Evolutionary conservation across 306 rosid genomes (phyloP), one percentile per base, ranked within the genome.

Genomic region (Arachis stenosperma): DNA sequence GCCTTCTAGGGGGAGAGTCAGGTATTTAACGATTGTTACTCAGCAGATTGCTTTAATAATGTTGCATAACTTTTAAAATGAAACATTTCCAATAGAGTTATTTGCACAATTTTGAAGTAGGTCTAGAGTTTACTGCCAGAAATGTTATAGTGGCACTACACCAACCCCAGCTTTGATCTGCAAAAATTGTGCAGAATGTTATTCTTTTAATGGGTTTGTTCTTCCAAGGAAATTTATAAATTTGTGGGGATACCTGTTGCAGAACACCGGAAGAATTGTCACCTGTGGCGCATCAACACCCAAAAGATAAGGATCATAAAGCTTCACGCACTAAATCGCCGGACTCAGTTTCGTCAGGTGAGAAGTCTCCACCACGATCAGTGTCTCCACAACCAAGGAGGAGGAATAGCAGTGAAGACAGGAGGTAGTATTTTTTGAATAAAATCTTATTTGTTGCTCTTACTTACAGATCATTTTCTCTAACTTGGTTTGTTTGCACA

Each of bases 1-100:
- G 61, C 82, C 94, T 70, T 83, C 87, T 11, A 50, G 67, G 65
- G 90, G 67, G 54, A 84, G 75, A 77, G 79, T 54, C 79, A 93
- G 97, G 96, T 93, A 81, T 65, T 46, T 52, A n/a, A 39, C 14
- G 1, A 62, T 42, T 8, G 36, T 9, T 10, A 46, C 68, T 55
- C 40, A 36, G 41, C 9, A 47, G 57, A 50, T 50, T 71, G 61
- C 50, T 72, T 62, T 52, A 69, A 75, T 42, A 17, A 30, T 27
- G 5, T 70, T 27, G 5, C 67, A 8, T 22, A 76, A 47, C 55
- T 72, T 46, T 65, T 22, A 43, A 39, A 15, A 50, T 3, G 33
- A 59, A 13, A 59, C 22, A 33, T 71, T 40, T 76, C 54, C 43
- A 33, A 44, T 43, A 27, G 39, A 27, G 39, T 51, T 9, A n/a